These are phyloP conservation scores for Oropetium thomaeum DNA, from an alignment of 176 grass and related monocot genomes.

Conservation along the genomic window DNA sequence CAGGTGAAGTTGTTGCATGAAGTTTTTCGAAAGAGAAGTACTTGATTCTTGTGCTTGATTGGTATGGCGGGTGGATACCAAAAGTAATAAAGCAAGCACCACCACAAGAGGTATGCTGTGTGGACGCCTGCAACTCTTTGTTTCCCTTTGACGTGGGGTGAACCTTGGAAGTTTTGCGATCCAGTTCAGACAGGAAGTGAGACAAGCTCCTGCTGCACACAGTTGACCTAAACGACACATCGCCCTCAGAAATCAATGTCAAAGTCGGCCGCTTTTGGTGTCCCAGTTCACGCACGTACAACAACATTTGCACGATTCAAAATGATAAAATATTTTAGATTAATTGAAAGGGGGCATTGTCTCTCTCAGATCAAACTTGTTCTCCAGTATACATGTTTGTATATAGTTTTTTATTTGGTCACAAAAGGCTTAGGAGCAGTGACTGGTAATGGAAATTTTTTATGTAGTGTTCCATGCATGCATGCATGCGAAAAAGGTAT, in stretches of 20 bases:
- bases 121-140: not conserved
- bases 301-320: too few relatives aligned
- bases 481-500: not conserved
- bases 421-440: not conserved
- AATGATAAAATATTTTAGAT: too few relatives aligned
- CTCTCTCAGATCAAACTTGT: too few relatives aligned
- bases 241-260: slow-evolving; percentile 11
- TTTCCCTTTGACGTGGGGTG: not conserved
- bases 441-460: not conserved
- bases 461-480: not conserved
- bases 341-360: too few relatives aligned
- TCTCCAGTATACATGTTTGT: too few relatives aligned
- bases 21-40: not conserved
- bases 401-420: not conserved
- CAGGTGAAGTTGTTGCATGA: not conserved
- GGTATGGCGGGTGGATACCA: not conserved
- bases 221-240: slow-evolving; percentile 16
- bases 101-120: not conserved
- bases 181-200: not conserved
- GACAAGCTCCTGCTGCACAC: not conserved
- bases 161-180: not conserved
- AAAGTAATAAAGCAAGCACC: not conserved
- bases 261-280: not conserved
- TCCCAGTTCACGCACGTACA: not conserved
- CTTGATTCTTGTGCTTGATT: not conserved